Conservation (phyloP, 1,139 yeast genomes). For the Saccharomycopsis hybrid region DNA sequence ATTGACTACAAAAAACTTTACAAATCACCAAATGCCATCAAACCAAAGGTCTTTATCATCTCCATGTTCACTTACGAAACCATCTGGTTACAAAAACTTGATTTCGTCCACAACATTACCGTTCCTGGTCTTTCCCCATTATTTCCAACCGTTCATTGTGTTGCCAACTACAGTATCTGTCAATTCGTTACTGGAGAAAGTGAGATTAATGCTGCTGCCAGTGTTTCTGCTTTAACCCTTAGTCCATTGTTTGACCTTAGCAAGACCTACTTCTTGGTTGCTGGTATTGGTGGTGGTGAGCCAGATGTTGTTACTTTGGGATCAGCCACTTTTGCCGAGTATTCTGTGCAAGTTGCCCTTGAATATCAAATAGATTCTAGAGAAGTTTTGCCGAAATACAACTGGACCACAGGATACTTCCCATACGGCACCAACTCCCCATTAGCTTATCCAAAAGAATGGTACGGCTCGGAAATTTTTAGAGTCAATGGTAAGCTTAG, state of each 20-base stretch:
- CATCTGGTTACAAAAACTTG: constrained; percentile 46
- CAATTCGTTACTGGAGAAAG: constrained; percentile 65
- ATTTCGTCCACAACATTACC: constrained; percentile 45
- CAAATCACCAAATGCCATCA: constrained; percentile 13
- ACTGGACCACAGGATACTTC: constrained; percentile 59
- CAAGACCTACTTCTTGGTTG: constrained; percentile 54
- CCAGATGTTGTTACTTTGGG: constrained; percentile 45
- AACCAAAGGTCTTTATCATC: constrained; percentile 49
- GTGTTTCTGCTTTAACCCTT: constrained; percentile 49
- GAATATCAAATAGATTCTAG: constrained; percentile 51
- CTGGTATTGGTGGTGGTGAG: constrained; percentile 65
- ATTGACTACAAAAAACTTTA: constrained; percentile 3
- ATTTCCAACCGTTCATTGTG: constrained; percentile 53
- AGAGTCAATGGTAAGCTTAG: constrained; percentile 55
- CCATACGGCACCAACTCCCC: constrained; percentile 49
- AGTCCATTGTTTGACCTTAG: constrained; percentile 52
- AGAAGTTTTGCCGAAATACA: constrained; percentile 35
- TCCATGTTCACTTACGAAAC: constrained; percentile 53
- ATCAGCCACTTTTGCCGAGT: constrained; percentile 54
- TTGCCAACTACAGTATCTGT: constrained; percentile 47
- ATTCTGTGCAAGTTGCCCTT: constrained; percentile 56
- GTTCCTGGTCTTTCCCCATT: constrained; percentile 61
- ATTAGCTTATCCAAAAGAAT: constrained; percentile 45
- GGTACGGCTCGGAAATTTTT: constrained; percentile 64
- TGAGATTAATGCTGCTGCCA: constrained; percentile 60